Percentiles rank a stretch among this genome's conserved stretches.
These are phyloP conservation scores for Mitragyna speciosa DNA, from an alignment of 257 asterid genomes.

Conservation along the genomic window DNA sequence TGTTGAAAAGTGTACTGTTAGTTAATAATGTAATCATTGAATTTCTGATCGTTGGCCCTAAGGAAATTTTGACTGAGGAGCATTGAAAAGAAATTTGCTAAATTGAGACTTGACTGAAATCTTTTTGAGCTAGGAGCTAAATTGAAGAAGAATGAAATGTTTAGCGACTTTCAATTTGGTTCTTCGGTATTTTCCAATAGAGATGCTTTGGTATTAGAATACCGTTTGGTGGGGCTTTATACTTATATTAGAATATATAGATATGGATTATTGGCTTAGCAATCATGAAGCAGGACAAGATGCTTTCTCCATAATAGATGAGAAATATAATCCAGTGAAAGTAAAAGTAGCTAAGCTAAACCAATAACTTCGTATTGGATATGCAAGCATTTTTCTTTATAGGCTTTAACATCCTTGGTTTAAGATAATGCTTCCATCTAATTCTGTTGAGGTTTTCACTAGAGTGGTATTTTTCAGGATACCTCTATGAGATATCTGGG, in stretches of 20 bases:
- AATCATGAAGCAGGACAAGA: neutral
- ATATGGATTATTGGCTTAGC: neutral
- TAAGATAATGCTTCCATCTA: neutral
- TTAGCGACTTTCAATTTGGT: neutral
- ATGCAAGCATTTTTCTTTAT: neutral
- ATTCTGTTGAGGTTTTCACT: neutral
- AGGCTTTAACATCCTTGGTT: neutral
- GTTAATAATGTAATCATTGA: neutral
- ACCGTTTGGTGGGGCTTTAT: neutral
- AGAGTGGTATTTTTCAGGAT: neutral
- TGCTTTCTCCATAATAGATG: neutral
- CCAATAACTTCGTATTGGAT: neutral
- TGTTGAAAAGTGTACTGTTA: neutral
- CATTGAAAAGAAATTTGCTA: neutral
- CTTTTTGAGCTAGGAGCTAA: neutral
- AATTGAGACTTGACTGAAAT: neutral
- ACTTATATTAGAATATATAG: neutral
- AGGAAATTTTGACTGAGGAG: neutral
- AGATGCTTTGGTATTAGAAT: neutral
- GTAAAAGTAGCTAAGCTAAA: neutral
- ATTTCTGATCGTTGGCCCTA: neutral
- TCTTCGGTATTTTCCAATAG: neutral
- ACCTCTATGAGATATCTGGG: neutral
- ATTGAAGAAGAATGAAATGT: neutral
- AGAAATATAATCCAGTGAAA: neutral